A percentile compares a stretch with the other conserved stretches of the same genome.
These are phyloP conservation scores for Solanum tarijense DNA, from an alignment of 257 asterid genomes.

Conservation along the genomic window DNA sequence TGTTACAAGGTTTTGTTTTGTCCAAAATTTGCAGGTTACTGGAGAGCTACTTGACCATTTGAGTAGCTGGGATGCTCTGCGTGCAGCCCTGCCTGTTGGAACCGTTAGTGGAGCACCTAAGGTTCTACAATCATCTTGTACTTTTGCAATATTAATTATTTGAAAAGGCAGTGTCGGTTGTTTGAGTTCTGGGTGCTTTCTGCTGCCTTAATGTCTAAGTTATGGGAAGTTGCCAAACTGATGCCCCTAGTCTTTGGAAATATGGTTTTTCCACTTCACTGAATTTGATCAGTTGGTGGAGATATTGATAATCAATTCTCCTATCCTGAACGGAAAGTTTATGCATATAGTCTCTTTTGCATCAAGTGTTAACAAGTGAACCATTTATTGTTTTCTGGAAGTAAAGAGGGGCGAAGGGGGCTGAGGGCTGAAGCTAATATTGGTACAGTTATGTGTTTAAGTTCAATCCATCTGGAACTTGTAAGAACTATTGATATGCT, in stretches of 20 bases:
- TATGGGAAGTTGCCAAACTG: background rate
- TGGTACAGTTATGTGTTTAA: background rate
- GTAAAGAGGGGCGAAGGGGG: background rate
- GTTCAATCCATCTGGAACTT: too few species aligned
- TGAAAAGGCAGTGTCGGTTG: background rate
- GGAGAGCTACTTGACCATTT: conserved; percentile 66
- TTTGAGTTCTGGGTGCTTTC: background rate
- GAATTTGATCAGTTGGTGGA: background rate
- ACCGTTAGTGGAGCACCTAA: conserved; percentile 99
- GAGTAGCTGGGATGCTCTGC: conserved; percentile 93
- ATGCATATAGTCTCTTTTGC: background rate
- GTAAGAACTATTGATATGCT: background rate
- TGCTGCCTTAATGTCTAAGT: background rate
- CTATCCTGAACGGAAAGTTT: background rate
- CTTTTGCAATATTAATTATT: background rate
- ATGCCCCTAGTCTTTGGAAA: background rate
- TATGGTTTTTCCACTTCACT: background rate
- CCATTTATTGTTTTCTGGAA: background rate
- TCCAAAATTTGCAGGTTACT: conserved; percentile 48
- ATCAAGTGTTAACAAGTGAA: background rate
- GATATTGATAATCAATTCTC: background rate
- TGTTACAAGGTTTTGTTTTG: background rate
- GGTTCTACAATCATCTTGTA: conserved; percentile 35
- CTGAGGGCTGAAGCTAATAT: background rate
- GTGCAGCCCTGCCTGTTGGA: conserved; percentile 97